Evolutionary conservation across 2,329 filamentous ascomycete genomes (phyloP), one percentile per base, ranked within the genome.

Genomic region (Dothiorella sarmentorum): DNA sequence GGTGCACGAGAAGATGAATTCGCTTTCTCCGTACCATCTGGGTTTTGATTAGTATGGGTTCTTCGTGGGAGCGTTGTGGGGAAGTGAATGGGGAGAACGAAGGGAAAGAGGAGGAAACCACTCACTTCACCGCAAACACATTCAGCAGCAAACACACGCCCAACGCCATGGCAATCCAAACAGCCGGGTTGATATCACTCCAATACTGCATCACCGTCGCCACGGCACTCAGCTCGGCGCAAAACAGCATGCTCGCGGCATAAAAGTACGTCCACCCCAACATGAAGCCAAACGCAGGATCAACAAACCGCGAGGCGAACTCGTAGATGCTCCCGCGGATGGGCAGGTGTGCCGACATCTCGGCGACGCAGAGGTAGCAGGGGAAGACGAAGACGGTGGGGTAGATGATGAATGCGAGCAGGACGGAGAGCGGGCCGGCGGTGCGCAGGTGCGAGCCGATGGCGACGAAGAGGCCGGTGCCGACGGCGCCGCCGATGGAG

Each of bases 291-390:
- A 59, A 38, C 2, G 44, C 45, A 3, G 56, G 56, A 26, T 53
- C 44, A 15, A 59, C 44, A n/a, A 47, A 59, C 15, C 91, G 83
- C 27, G 89, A 93, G 10, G 90, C 91, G 74, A 96, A 4, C 89
- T 85, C 1, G 90, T 88, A 69, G 95, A 96, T 2, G 90, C 92
- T 42, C 90, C 91, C n/a, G 90, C 88, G 65, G 9, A 68, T 61
- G 47, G 64, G 65, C n/a, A 69, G 61, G 61, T 63, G 64, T 2
- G 65, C 63, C 1, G 63, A 61, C 65, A 68, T 67, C 49, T 67
- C 65, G 24, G 63, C 64, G 10, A 67, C 59, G 45, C 62, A 66
- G 29, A 65, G 62, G 49, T 52, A 52, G 35, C 49, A 52, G 35
- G 49, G 49, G n/a, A 52, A 35, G 10, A 52, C 49, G 22, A 52